phyloP scores from a whole-genome alignment of 345 rosid genomes.

The Chamaenerion angustifolium region DNA sequence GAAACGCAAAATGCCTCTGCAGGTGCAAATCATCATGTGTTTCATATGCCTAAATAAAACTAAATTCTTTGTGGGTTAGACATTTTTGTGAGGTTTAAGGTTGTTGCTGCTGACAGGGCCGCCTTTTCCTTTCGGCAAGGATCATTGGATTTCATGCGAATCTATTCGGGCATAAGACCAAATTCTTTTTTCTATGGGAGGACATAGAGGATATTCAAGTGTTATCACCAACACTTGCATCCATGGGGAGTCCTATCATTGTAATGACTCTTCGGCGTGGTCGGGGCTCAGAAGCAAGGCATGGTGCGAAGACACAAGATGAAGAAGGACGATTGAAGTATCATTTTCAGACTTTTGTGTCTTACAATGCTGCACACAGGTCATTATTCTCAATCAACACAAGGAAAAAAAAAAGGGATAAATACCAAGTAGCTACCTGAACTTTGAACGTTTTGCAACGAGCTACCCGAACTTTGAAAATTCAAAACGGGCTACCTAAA shows the following conservation, averaged over 20 bases:
- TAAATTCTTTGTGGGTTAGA: no score
- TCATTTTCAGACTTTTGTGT: slow-evolving; percentile 89
- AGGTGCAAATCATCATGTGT: slow-evolving; percentile 33
- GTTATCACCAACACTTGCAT: slow-evolving; percentile 63
- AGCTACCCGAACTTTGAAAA: no score
- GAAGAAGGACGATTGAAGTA: slow-evolving; percentile 91
- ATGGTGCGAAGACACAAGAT: slow-evolving; percentile 80
- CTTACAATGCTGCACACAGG: slow-evolving; percentile 81
- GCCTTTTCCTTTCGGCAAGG: slow-evolving; percentile 82
- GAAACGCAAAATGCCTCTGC: slow-evolving; percentile 81
- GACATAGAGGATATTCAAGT: slow-evolving; percentile 73
- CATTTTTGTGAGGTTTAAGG: no score
- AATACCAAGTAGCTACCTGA: no score
- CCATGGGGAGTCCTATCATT: slow-evolving; percentile 88
- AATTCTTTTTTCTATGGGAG: slow-evolving; percentile 95
- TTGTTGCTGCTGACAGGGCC: slow-evolving; percentile 50
- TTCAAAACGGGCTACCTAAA: no score
- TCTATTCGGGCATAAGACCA: slow-evolving; percentile 82
- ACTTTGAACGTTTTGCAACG: no score
- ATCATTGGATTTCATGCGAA: slow-evolving; percentile 89
- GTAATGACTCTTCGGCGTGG: slow-evolving; percentile 66
- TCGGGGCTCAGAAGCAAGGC: slow-evolving; percentile 80
- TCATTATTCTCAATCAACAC: slow-evolving; percentile 11
- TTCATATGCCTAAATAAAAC: slow-evolving; percentile 1
- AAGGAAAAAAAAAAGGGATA: no score